These are phyloP conservation scores for Hypomyces rosellus DNA, from an alignment of 2,329 filamentous ascomycete genomes.

Conservation along the genomic window DNA sequence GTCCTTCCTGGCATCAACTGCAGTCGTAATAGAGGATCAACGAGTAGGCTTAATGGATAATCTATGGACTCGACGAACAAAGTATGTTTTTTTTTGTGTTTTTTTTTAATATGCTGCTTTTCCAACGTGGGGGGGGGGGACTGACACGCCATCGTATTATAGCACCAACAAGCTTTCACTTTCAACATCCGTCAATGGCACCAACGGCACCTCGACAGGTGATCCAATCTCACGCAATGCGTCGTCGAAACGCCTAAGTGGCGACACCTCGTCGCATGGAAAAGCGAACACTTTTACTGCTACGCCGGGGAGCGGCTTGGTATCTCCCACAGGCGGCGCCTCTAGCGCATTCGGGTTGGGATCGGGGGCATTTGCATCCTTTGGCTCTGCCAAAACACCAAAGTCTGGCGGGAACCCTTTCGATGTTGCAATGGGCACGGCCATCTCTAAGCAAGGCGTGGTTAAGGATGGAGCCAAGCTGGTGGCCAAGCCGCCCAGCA, in stretches of 20 bases:
- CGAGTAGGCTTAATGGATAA: slow-evolving; percentile 50
- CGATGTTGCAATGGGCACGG: slow-evolving; percentile 60
- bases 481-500: slow-evolving; percentile 26
- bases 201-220: slow-evolving; percentile 45
- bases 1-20: slow-evolving; percentile 13
- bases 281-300: slow-evolving; percentile 74
- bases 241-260: slow-evolving; percentile 68
- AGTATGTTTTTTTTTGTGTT: slow-evolving; percentile 55
- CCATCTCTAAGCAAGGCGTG: slow-evolving; percentile 24
- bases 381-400: slow-evolving; percentile 74
- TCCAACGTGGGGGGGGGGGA: not conserved
- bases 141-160: slow-evolving; percentile 20
- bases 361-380: slow-evolving; percentile 90
- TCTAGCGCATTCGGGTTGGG: slow-evolving; percentile 90
- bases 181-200: slow-evolving; percentile 60
- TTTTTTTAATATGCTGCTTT: not conserved
- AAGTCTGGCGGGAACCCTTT: slow-evolving; percentile 78
- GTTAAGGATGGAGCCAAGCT: slow-evolving; percentile 27
- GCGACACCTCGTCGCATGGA: slow-evolving; percentile 64
- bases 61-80: slow-evolving; percentile 76
- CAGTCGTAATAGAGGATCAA: slow-evolving; percentile 9
- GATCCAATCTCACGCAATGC: slow-evolving; percentile 56
- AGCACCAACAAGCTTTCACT: slow-evolving; percentile 89
- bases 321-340: slow-evolving; percentile 49
- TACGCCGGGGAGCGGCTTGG: slow-evolving; percentile 55